phyloP scores from a whole-genome alignment of 495 filamentous ascomycete genomes.

The Penicillium riverlandense region DNA sequence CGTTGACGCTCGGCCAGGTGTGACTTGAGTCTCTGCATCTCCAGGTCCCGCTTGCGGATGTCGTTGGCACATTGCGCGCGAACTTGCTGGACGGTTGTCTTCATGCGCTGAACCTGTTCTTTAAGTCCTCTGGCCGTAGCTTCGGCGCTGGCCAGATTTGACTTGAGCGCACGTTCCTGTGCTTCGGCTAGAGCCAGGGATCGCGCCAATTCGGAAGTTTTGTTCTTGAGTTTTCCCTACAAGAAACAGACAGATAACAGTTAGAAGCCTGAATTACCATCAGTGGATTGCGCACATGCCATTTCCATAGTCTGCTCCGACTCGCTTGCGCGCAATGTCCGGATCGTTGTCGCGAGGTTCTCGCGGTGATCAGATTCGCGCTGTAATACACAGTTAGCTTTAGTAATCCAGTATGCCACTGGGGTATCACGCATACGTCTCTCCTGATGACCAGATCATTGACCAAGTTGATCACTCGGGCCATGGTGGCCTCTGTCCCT shows the following conservation, averaged over 20 bases:
- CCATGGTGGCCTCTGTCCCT: constrained; percentile 63
- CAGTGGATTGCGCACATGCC: constrained; percentile 16
- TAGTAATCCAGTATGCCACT: not conserved
- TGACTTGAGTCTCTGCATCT: constrained; percentile 81
- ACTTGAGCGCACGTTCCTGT: constrained; percentile 59
- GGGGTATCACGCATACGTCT: constrained; percentile 52
- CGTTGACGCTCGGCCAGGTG: constrained; percentile 57
- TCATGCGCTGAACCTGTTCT: constrained; percentile 73
- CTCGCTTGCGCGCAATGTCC: constrained; percentile 62
- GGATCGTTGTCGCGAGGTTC: constrained; percentile 70
- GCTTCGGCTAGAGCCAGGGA: constrained; percentile 68
- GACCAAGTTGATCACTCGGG: constrained; percentile 80
- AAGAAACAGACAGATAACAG: not conserved
- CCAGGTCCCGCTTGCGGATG: constrained; percentile 80
- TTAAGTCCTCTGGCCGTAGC: constrained; percentile 58
- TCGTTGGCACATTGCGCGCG: constrained; percentile 85
- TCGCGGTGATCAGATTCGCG: constrained; percentile 84
- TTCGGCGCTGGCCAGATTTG: constrained; percentile 66
- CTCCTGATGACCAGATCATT: constrained; percentile 82
- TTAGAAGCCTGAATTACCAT: not conserved
- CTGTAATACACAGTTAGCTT: constrained; percentile 35
- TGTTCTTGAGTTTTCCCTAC: constrained; percentile 58
- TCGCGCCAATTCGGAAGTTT: constrained; percentile 63
- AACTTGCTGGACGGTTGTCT: constrained; percentile 70
- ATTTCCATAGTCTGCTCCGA: constrained; percentile 59